Evolutionary conservation across 805 yeast species (phyloP).

Genomic region (Lipomyces sp.): DNA sequence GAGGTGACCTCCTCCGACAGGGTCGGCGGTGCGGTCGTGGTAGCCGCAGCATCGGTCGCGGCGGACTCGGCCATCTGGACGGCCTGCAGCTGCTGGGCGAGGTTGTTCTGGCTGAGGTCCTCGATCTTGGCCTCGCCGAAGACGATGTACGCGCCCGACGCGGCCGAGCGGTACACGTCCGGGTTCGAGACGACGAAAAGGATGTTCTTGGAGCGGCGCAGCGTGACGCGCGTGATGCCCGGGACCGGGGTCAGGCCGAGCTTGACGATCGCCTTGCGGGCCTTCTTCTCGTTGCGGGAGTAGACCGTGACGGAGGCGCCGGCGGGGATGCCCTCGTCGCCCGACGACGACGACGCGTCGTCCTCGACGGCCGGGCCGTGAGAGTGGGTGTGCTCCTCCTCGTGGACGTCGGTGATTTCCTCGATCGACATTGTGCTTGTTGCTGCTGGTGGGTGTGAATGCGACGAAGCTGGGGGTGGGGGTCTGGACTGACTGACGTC

Average conservation of each 20-base stretch:
- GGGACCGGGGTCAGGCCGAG: slow-evolving; percentile 84
- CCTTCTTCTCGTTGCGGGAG: slow-evolving; percentile 92
- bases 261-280: slow-evolving; percentile 84
- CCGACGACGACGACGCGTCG: slow-evolving; percentile 28
- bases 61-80: slow-evolving; percentile 42
- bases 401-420: slow-evolving; percentile 27
- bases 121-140: slow-evolving; percentile 98
- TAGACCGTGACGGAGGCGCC: slow-evolving; percentile 79
- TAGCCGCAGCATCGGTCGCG: slow-evolving; percentile 38
- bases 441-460: background rate
- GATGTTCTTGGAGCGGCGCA: slow-evolving; percentile 80
- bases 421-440: slow-evolving; percentile 28
- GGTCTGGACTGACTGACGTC: background rate
- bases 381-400: slow-evolving; percentile 8
- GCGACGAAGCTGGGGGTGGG: background rate
- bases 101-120: slow-evolving; percentile 83
- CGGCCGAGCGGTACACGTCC: slow-evolving; percentile 88
- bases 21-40: slow-evolving; percentile 36
- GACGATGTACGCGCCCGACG: slow-evolving; percentile 89
- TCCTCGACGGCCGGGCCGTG: slow-evolving; percentile 13
- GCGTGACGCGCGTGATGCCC: slow-evolving; percentile 92
- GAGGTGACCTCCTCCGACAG: slow-evolving; percentile 32
- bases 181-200: slow-evolving; percentile 89
- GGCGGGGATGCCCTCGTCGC: slow-evolving; percentile 59
- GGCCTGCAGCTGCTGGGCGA: slow-evolving; percentile 55